Base-by-base conservation (phyloP, 1,284 basidiomycete species). In the Stygiomarasmius scandens region DNA sequence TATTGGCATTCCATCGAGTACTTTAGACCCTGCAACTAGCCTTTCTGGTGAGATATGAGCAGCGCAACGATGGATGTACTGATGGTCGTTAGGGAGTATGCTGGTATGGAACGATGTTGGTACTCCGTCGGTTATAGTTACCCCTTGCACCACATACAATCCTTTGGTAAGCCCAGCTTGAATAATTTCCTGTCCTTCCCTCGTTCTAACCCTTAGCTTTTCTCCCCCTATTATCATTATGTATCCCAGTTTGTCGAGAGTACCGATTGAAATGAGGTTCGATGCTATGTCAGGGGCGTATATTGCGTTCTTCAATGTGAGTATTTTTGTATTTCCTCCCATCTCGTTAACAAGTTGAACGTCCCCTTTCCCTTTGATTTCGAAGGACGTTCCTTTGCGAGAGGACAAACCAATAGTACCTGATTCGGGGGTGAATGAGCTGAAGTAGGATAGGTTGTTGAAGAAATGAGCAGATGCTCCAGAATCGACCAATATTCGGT, bases 371-470 rank as follows among this genome's bases (percentile, higher is more conserved):
- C 46, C 53, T 16, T 9, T 16, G 9, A 54, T 61, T 81, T 29
- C 84, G 88, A n/a, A 90, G 92, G 69, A 82, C 86, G 63, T 82
- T 82, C 2, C 76, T 84, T 52, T 90, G 87, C 69, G 79, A 77
- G 0, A 83, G 81, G 59, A 76, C 76, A 0, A 67, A 73, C 2
- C 88, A 89, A 0, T 89, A 90, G 0, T 68, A 77, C 0, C 82
- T 79, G 6, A 10, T 8, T 24, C 24, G 23, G 14, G 9, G 4
- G 11, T 11, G n/a, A 41, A n/a, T 11, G 77, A 92, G 12, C 80
- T 41, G 78, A 1, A 70, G 72, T 0, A 84, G 90, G 66, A 82
- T 91, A 57, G 75, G 78, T 10, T 67, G 72, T 19, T 24, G 41
- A 54, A 55, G 46, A 49, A 81, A 85, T 2, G 83, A 82, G 8